Percentiles rank a stretch among this genome's conserved stretches.
phyloP scores from a whole-genome alignment of 441 rosid genomes.

The Arabidopsis hybrid region DNA sequence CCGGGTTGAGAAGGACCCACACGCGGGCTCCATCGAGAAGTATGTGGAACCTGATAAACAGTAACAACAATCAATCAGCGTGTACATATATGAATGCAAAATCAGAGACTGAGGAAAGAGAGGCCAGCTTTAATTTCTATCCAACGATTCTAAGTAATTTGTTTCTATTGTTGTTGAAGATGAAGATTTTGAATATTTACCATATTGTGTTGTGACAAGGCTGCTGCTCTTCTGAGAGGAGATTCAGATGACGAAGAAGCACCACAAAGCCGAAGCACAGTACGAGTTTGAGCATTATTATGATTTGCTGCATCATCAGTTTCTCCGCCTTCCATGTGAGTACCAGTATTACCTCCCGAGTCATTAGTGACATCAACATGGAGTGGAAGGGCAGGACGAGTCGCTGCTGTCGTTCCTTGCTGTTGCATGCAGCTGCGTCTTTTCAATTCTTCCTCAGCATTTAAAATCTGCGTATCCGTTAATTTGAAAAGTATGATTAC shows the following conservation, averaged over 20 bases:
- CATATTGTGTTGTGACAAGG: slow-evolving; percentile 62
- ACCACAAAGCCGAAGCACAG: slow-evolving; percentile 69
- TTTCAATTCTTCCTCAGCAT: slow-evolving; percentile 91
- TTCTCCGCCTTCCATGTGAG: slow-evolving; percentile 76
- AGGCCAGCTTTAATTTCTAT: neutral
- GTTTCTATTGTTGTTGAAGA: neutral
- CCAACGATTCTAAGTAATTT: neutral
- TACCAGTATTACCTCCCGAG: slow-evolving; percentile 61
- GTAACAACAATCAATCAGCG: slow-evolving; percentile 7
- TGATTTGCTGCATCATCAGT: slow-evolving; percentile 68
- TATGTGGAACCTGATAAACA: slow-evolving; percentile 58
- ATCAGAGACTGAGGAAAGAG: neutral
- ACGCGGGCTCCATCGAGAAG: slow-evolving; percentile 75
- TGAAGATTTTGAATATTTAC: slow-evolving; percentile 42
- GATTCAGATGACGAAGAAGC: slow-evolving; percentile 83
- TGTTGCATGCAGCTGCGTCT: slow-evolving; percentile 55
- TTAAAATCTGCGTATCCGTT: slow-evolving; percentile 62
- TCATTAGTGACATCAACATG: slow-evolving; percentile 78
- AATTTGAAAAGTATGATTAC: neutral
- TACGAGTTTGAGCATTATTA: slow-evolving; percentile 59
- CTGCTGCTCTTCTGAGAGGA: slow-evolving; percentile 70
- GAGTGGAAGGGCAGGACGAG: slow-evolving; percentile 61
- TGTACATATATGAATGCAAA: neutral
- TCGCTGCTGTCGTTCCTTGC: slow-evolving; percentile 51
- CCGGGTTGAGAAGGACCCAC: slow-evolving; percentile 68